Conservation (phyloP, 2,329 filamentous ascomycete genomes). For the Aureobasidium leucospermi region DNA sequence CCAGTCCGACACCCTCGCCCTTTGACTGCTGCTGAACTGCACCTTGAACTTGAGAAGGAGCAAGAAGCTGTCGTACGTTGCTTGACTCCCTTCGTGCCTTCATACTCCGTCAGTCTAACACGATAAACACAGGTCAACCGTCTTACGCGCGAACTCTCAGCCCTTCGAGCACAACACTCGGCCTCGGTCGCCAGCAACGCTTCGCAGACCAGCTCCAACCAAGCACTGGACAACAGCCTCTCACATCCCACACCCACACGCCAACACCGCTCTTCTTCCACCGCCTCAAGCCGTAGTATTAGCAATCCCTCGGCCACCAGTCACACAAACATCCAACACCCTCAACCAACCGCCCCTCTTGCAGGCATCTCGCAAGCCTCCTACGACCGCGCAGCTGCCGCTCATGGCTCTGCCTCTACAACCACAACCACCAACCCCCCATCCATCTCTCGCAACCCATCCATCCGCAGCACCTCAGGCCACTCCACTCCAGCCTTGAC, state of each 20-base stretch:
- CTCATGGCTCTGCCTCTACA: conserved; percentile 15
- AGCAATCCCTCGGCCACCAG: conserved; percentile 17
- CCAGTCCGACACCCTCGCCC: conserved; percentile 82
- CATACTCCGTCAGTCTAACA: background rate
- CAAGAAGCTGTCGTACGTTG: conserved; percentile 78
- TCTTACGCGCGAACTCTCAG: conserved; percentile 76
- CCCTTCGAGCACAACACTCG: conserved; percentile 62
- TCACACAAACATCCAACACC: conserved; percentile 19
- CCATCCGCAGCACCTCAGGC: conserved; percentile 25
- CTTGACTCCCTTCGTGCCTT: background rate
- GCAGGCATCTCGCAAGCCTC: conserved; percentile 29
- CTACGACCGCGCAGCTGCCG: conserved; percentile 28
- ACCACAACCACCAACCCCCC: background rate
- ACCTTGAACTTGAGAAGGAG: conserved; percentile 86
- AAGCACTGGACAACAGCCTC: conserved; percentile 35
- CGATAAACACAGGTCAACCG: conserved; percentile 67
- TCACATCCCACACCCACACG: conserved; percentile 48
- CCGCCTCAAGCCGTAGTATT: conserved; percentile 17
- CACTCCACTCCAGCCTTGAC: conserved; percentile 26
- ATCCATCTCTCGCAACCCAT: conserved; percentile 26
- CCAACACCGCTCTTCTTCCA: conserved; percentile 38
- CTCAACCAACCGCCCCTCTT: conserved; percentile 15
- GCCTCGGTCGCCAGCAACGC: conserved; percentile 55
- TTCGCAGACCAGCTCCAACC: conserved; percentile 44
- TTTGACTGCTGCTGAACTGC: conserved; percentile 80